Evolutionary conservation across 106 monocot genomes (phyloP), one percentile per base, ranked within the genome.

Genomic region (Vanilla planifolia): DNA sequence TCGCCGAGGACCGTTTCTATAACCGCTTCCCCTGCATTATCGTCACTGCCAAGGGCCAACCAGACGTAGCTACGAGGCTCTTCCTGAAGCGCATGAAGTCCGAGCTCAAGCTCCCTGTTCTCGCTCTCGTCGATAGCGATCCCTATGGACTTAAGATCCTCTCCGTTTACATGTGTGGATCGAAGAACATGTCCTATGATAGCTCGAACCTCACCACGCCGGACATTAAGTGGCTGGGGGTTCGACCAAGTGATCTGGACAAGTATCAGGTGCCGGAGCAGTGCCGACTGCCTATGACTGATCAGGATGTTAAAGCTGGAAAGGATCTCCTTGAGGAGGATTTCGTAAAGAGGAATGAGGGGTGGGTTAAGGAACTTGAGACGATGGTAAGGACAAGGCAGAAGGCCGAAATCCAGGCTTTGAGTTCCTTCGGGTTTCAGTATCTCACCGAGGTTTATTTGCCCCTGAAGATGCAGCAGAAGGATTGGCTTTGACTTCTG

Each of bases 121-220:
- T 98, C 3, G 96, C 96, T 22, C 59, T 98, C 22, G 96, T 98
- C 2, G 96, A 98, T 41, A 91, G 91, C 19, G 96, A 98, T 61
- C 96, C 96, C 1, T 98, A 98, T 59, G 96, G 96, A 14, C 66
- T 98, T 13, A 98, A 98, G 73, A 98, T 98, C 21, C 58, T 98
- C 21, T 98, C 96, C 0, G 96, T 98, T 10, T 98, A 98, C 65
- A 98, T 98, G 96, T 98, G 96, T 23, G 96, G 96, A 8, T 98
- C 96, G 22, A 98, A 98, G 75, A 98, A 98, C 67, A 98, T 98
- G 96, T 91, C 91, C 1, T 98, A 98, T 28, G 96, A 98, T 32
- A 91, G 91, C 57, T 85, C 84, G 35, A 98, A 98, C 33, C 64
- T 98, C 9, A 91, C 96, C 3, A 91, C 91, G 13, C 96, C 96